Percentiles rank a stretch among this genome's conserved stretches.
phyloP scores from a whole-genome alignment of 2,329 filamentous ascomycete species.

The Achaetomium macrosporum region DNA sequence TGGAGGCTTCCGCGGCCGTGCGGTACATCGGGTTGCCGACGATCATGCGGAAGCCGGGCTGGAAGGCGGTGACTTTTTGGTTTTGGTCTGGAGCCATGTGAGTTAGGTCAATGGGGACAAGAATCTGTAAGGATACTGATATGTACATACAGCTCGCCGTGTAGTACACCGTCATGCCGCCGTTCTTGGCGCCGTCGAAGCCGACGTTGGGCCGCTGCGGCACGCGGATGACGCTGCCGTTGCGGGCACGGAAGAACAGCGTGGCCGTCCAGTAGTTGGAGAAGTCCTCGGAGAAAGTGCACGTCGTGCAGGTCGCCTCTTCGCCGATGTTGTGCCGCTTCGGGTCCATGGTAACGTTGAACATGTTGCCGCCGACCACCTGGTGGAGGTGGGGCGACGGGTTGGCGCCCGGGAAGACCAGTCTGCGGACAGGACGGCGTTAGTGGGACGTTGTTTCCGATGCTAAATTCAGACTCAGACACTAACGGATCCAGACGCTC shows the following conservation, averaged over 20 bases:
- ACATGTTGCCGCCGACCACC: constrained; percentile 16
- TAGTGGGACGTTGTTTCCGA: too few species aligned
- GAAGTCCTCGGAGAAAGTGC: constrained; percentile 17
- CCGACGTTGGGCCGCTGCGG: constrained; percentile 14
- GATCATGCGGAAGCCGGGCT: constrained; percentile 17
- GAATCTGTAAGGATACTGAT: too few species aligned
- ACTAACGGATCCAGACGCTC: constrained; percentile 18
- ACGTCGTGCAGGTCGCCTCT: constrained; percentile 18
- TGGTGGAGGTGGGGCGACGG: constrained; percentile 17
- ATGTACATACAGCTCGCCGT: background rate
- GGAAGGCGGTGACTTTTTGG: constrained; percentile 7
- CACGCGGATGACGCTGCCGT: constrained; percentile 14
- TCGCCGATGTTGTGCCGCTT: constrained; percentile 1
- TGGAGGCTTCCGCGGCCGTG: constrained; percentile 27
- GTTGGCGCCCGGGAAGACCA: constrained; percentile 13
- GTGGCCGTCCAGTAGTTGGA: constrained; percentile 19
- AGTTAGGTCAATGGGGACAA: too few species aligned
- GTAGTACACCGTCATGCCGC: constrained; percentile 18
- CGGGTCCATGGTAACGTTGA: constrained; percentile 18
- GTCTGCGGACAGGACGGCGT: background rate
- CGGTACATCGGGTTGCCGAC: constrained; percentile 7
- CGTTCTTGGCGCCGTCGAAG: constrained; percentile 10
- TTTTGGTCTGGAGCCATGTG: background rate
- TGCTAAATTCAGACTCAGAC: background rate
- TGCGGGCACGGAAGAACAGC: constrained; percentile 17